phyloP scores from a whole-genome alignment of 2,329 filamentous ascomycete species.

The Fusarium miscanthi region DNA sequence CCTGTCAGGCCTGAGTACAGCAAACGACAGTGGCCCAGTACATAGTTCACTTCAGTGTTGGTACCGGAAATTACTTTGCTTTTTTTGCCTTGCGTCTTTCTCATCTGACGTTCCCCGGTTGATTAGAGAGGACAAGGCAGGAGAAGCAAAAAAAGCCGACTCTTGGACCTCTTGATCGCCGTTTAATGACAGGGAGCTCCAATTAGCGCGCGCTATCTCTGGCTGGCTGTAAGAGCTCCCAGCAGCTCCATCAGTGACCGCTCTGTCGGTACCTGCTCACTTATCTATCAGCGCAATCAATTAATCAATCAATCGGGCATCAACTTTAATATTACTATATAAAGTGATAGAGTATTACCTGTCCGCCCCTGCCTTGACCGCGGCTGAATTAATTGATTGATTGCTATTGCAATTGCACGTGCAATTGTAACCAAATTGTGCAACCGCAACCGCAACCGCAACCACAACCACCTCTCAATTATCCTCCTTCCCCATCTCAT shows the following conservation, averaged over 20 bases:
- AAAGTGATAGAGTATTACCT: background rate
- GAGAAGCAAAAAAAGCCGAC: slow-evolving; percentile 2
- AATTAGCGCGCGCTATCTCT: slow-evolving; percentile 37
- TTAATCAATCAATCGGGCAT: background rate
- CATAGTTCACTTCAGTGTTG: background rate
- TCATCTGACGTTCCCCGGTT: slow-evolving; percentile 21
- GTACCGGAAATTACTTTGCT: slow-evolving; percentile 7
- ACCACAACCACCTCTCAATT: slow-evolving; percentile 27
- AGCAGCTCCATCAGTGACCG: slow-evolving; percentile 26
- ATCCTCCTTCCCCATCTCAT: slow-evolving; percentile 34
- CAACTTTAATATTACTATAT: background rate
- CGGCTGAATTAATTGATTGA: slow-evolving; percentile 14
- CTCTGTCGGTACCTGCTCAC: slow-evolving; percentile 32
- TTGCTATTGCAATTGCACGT: slow-evolving; percentile 27
- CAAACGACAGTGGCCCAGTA: background rate
- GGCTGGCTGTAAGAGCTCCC: slow-evolving; percentile 9
- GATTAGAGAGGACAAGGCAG: background rate
- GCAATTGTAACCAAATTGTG: slow-evolving; percentile 34
- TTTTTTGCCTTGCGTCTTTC: slow-evolving; percentile 11
- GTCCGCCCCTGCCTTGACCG: background rate
- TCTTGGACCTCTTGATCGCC: slow-evolving; percentile 25
- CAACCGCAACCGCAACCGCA: slow-evolving; percentile 35
- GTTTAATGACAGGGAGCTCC: slow-evolving; percentile 23
- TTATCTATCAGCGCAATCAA: background rate
- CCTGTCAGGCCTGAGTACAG: background rate